These are phyloP conservation scores for Ambrosiella cleistominuta DNA, from an alignment of 2,329 filamentous ascomycete genomes.

Conservation along the genomic window DNA sequence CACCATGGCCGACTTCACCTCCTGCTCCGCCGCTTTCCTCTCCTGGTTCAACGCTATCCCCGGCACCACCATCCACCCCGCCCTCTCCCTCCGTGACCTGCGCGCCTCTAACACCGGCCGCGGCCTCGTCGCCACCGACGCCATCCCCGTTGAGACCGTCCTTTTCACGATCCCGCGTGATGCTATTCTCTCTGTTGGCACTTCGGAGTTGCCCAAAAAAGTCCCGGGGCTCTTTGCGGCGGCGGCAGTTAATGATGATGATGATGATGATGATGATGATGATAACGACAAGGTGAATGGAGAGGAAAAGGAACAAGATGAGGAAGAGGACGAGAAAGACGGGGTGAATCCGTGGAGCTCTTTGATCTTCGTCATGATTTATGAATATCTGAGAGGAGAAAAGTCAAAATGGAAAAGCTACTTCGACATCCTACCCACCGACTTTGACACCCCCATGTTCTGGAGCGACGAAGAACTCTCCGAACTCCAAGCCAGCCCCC, in stretches of 20 bases:
- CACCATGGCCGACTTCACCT: constrained; percentile 25
- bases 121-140: constrained; percentile 48
- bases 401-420: constrained; percentile 61
- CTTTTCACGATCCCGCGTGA: constrained; percentile 64
- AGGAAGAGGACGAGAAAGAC: constrained; percentile 20
- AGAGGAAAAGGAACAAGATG: constrained; percentile 17
- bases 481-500: constrained; percentile 58
- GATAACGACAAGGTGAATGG: constrained; percentile 14
- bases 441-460: constrained; percentile 81
- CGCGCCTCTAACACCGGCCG: constrained; percentile 33
- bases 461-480: constrained; percentile 56
- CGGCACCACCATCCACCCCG: constrained; percentile 34
- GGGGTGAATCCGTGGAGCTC: constrained; percentile 36
- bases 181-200: constrained; percentile 54
- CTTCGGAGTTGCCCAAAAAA: constrained; percentile 45
- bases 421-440: constrained; percentile 51
- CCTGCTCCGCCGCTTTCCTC: constrained; percentile 29
- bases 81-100: constrained; percentile 35
- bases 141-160: constrained; percentile 57
- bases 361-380: constrained; percentile 62
- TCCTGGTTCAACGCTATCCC: constrained; percentile 35
- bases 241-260: constrained; percentile 16
- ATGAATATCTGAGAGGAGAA: constrained; percentile 45
- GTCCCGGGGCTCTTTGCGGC: constrained; percentile 36
- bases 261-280: constrained; percentile 16